Base-by-base conservation (phyloP, 2,329 filamentous ascomycete species). In the Lachnellula suecica region DNA sequence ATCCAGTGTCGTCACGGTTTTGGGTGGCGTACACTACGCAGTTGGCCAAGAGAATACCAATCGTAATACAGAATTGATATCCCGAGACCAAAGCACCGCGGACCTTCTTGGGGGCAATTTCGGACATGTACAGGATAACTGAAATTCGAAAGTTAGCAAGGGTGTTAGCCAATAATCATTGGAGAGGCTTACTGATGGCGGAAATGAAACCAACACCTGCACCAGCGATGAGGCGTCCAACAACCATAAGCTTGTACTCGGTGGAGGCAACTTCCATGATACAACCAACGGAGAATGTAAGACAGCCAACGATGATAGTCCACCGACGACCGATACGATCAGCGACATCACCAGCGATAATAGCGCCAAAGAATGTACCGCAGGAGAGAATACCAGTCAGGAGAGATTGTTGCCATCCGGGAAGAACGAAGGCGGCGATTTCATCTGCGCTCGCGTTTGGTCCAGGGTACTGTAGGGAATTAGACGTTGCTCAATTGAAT, bases 31-130 rank as follows among this genome's bases (percentile, higher is more conserved):
- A 92, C 71, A 87, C 82, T 63, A 95, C 83, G 62, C 83, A 84
- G 1, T 87, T 81, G 19, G 89, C 89, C 54, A 93, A 72, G 68
- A 93, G 76, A 59, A 94, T 74, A 72, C 89, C 89, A 58, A 92
- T 79, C 56, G 88, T 92, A 70, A 92, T 86, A 70, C 85, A 90
- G 77, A 91, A 92, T 69, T 92, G 88, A 75, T 92, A 92, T 4
- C 87, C 87, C 1, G 87, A 83, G n/a, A 93, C 89, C 45, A 92
- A 79, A 50, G 88, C 85, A 66, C 88, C 88, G 65, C 89, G 84
- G 59, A 94, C 85, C 70, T 88, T 89, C 70, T 79, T 81, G 53
- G 87, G 86, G 58, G 73, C 72, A 55, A 74, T 74, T 61, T 75
- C 52, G 55, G 63, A 54, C 88, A 94, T 93, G 81, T 93, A 91